phyloP scores from a whole-genome alignment of 2,329 filamentous ascomycete genomes.

The Microcyclosporella mali region DNA sequence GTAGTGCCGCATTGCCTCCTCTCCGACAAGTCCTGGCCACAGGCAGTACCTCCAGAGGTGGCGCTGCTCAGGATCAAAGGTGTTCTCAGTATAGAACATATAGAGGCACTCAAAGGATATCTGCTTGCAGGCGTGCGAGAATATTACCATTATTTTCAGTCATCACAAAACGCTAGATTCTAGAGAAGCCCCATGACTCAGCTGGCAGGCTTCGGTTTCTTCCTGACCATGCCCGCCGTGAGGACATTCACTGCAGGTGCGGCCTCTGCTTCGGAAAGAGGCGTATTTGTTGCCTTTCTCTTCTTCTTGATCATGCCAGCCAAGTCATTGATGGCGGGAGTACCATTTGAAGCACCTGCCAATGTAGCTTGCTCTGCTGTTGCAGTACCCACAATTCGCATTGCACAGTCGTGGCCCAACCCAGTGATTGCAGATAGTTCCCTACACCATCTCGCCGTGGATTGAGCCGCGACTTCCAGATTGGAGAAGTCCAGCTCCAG shows the following conservation, averaged over 20 bases:
- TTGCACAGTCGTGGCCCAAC: conserved; percentile 14
- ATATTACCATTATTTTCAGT: too few relatives aligned
- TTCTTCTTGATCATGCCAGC: conserved; percentile 46
- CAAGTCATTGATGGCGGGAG: conserved; percentile 25
- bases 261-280: conserved; percentile 1
- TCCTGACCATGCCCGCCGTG: conserved; percentile 46
- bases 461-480: conserved; percentile 55
- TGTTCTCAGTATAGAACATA: too few relatives aligned
- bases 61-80: too few relatives aligned
- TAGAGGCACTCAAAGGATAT: too few relatives aligned
- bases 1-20: too few relatives aligned
- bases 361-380: not conserved
- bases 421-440: conserved; percentile 48
- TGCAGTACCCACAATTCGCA: conserved; percentile 18
- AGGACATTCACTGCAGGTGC: conserved; percentile 45
- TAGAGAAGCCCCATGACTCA: too few relatives aligned
- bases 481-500: conserved; percentile 69
- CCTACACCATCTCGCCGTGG: conserved; percentile 63
- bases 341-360: conserved; percentile 2
- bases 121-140: too few relatives aligned
- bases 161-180: too few relatives aligned
- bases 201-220: conserved; percentile 48
- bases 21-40: too few relatives aligned
- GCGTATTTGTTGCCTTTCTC: conserved; percentile 35
- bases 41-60: too few relatives aligned